These are phyloP conservation scores for Populus deltoides DNA, from an alignment of 345 rosid genomes.

Conservation along the genomic window DNA sequence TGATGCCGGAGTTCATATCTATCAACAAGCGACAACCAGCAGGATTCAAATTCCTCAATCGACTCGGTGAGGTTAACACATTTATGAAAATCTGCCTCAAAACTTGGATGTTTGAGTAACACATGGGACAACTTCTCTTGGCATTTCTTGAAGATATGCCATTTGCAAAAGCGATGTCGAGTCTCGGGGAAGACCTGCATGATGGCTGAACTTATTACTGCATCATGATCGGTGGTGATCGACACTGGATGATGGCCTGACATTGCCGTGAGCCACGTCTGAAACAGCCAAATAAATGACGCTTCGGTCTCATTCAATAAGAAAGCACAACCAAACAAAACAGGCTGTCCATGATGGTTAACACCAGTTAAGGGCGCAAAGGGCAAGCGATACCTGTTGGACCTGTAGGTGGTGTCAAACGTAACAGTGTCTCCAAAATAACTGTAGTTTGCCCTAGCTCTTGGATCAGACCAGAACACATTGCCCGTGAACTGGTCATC, in stretches of 20 bases:
- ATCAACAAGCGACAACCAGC: slow-evolving; percentile 52
- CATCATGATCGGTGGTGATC: slow-evolving; percentile 65
- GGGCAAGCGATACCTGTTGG: slow-evolving; percentile 44
- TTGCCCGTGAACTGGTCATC: slow-evolving; percentile 40
- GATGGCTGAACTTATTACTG: slow-evolving; percentile 52
- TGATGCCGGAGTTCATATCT: slow-evolving; percentile 53
- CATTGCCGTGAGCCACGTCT: slow-evolving; percentile 75
- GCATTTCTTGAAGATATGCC: slow-evolving; percentile 54
- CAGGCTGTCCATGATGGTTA: slow-evolving; percentile 76
- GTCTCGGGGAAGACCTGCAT: slow-evolving; percentile 53
- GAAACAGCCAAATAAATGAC: slow-evolving; percentile 64
- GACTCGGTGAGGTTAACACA: slow-evolving; percentile 53
- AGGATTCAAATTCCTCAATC: slow-evolving; percentile 59
- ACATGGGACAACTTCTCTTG: slow-evolving; percentile 57
- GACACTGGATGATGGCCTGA: slow-evolving; percentile 59
- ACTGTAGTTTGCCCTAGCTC: slow-evolving; percentile 49
- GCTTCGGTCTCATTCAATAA: slow-evolving; percentile 59
- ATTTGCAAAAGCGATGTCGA: slow-evolving; percentile 54
- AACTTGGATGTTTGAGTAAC: slow-evolving; percentile 53
- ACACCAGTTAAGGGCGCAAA: slow-evolving; percentile 69
- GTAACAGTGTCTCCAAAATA: slow-evolving; percentile 60
- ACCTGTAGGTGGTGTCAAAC: slow-evolving; percentile 51
- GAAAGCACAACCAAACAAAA: slow-evolving; percentile 68
- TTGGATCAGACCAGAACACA: slow-evolving; percentile 70
- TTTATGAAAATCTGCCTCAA: slow-evolving; percentile 60